These are phyloP conservation scores for Wickerhamiella kazuoi DNA, from an alignment of 805 yeast genomes.

Conservation along the genomic window DNA sequence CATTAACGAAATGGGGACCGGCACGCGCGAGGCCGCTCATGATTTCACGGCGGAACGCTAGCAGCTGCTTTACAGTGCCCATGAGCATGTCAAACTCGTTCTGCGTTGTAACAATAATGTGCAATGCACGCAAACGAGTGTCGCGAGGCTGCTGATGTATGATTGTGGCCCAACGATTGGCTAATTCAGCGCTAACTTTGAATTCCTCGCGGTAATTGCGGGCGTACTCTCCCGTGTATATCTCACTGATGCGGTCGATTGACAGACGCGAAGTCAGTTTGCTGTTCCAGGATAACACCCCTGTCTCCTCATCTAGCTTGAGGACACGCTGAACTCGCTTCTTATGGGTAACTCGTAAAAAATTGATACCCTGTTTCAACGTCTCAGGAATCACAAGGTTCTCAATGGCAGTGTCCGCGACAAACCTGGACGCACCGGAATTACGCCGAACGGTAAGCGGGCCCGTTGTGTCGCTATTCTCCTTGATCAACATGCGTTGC, in stretches of 20 bases:
- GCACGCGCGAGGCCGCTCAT: constrained; percentile 47
- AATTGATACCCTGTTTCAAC: constrained; percentile 32
- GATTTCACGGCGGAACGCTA: constrained; percentile 39
- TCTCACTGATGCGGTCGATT: constrained; percentile 47
- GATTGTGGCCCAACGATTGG: constrained; percentile 61
- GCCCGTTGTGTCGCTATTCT: constrained; percentile 3
- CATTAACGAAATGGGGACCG: constrained; percentile 41
- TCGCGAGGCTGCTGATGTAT: constrained; percentile 44
- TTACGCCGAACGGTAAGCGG: constrained; percentile 15
- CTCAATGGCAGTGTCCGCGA: not conserved
- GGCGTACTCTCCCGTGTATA: constrained; percentile 53
- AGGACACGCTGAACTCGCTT: constrained; percentile 45
- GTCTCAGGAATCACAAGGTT: constrained; percentile 9
- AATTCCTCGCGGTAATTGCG: constrained; percentile 74
- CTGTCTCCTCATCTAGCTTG: constrained; percentile 36
- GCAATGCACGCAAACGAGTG: constrained; percentile 57
- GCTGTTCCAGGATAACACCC: constrained; percentile 42
- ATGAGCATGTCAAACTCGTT: constrained; percentile 38
- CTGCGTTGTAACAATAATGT: constrained; percentile 45
- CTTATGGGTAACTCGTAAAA: constrained; percentile 52
- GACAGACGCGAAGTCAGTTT: constrained; percentile 26
- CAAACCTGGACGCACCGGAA: constrained; percentile 10
- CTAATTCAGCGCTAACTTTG: constrained; percentile 47
- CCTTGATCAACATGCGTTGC: not conserved
- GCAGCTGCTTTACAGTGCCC: constrained; percentile 36